phyloP scores from a whole-genome alignment of 768 basidiomycete species.

The Flagelloscypha sp. region DNA sequence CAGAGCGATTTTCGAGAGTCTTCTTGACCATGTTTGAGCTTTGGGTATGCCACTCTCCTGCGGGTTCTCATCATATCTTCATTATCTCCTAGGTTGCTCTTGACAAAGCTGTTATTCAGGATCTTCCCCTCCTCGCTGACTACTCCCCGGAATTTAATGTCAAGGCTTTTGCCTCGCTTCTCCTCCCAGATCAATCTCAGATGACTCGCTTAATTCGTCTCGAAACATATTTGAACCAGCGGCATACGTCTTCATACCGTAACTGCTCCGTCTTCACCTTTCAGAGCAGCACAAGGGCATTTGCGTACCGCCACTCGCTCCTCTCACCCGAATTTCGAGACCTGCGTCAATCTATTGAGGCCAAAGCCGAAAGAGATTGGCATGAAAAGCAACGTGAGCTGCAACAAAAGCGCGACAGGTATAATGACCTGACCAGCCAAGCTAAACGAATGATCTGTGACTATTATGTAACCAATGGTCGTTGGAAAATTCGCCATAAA shows the following conservation, averaged over 20 bases:
- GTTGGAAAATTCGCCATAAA: neutral
- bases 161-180: constrained; percentile 16
- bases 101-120: constrained; percentile 16
- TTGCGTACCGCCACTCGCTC: too few species aligned
- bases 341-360: too few species aligned
- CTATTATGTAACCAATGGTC: neutral
- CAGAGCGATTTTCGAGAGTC: neutral
- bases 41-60: too few species aligned
- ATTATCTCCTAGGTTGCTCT: too few species aligned
- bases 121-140: constrained; percentile 18
- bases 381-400: too few species aligned
- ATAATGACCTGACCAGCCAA: neutral
- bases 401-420: too few species aligned
- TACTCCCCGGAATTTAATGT: constrained; percentile 26
- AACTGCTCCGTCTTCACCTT: too few species aligned
- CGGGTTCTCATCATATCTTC: too few species aligned
- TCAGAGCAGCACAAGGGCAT: too few species aligned
- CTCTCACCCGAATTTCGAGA: too few species aligned
- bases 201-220: neutral
- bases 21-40: constrained; percentile 19
- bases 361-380: too few species aligned
- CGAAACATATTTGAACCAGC: neutral
- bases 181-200: constrained; percentile 12
- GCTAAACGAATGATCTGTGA: neutral
- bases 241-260: too few species aligned